phyloP scores from a whole-genome alignment of 768 basidiomycete species.

The Sarcodon aspratus region DNA sequence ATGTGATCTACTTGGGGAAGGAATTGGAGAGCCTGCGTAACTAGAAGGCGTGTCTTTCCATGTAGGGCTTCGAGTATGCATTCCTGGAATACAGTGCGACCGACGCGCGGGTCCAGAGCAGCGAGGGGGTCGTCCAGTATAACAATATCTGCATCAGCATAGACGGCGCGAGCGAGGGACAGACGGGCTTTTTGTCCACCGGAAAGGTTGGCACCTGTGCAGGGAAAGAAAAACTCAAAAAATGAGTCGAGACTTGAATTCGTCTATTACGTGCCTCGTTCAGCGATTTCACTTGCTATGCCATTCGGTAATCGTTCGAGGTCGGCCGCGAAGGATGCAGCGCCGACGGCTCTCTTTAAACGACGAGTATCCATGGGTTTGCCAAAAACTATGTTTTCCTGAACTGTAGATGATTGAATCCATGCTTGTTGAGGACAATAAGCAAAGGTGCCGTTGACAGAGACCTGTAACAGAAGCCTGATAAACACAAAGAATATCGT shows the following conservation, averaged over 20 bases:
- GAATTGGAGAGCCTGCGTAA: constrained; percentile 20
- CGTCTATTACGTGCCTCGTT: constrained; percentile 24
- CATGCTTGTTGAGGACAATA: constrained; percentile 22
- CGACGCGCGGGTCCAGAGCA: constrained; percentile 34
- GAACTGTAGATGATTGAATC: constrained; percentile 18
- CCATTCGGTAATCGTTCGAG: constrained; percentile 17
- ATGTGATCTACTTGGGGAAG: constrained; percentile 29
- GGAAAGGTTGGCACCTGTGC: constrained; percentile 16
- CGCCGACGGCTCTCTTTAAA: constrained; percentile 16
- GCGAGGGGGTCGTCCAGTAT: constrained; percentile 32
- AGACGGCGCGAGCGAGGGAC: constrained; percentile 32
- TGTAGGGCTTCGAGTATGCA: constrained; percentile 13
- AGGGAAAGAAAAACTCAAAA: too few species aligned
- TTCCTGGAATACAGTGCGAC: constrained; percentile 19
- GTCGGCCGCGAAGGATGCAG: constrained; percentile 17
- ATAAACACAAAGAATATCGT: neutral
- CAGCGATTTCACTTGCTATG: constrained; percentile 32
- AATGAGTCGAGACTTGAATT: too few species aligned
- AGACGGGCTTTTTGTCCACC: constrained; percentile 40
- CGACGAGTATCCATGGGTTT: constrained; percentile 15
- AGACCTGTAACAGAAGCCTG: constrained; percentile 3
- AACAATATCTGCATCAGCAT: constrained; percentile 28
- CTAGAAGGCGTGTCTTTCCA: constrained; percentile 16
- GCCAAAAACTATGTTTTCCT: constrained; percentile 20
- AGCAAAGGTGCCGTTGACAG: constrained; percentile 15